Evolutionary conservation across 257 asterid genomes (phyloP).

Genomic region (Solanum chaucha): DNA sequence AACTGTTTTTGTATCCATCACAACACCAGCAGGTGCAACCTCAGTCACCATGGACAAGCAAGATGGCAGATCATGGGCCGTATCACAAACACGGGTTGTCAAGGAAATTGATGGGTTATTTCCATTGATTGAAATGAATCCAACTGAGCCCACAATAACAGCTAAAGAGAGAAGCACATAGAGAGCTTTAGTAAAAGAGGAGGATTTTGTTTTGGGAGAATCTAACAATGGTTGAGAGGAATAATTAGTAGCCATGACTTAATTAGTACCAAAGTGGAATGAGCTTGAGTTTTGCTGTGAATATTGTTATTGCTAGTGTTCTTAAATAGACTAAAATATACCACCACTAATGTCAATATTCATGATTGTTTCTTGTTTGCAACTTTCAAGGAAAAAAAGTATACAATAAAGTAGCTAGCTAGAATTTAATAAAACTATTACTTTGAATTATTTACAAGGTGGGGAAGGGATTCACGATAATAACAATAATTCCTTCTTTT

Average conservation of each 20-base stretch:
- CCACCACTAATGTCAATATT: neutral
- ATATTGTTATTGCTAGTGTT: neutral
- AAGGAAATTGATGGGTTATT: neutral
- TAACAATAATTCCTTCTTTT: neutral
- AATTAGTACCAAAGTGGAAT: neutral
- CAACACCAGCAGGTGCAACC: neutral
- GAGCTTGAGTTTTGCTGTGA: neutral
- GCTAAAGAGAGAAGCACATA: neutral
- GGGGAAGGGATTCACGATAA: neutral
- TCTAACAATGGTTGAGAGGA: neutral
- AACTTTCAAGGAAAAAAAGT: neutral
- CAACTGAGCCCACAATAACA: neutral
- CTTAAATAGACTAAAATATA: neutral
- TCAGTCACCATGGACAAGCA: slow-evolving; percentile 4
- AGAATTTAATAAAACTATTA: neutral
- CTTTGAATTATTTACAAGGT: neutral
- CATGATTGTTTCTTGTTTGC: neutral
- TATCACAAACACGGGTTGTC: neutral
- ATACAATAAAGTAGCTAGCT: neutral
- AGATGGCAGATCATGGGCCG: slow-evolving; percentile 7
- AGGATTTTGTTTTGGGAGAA: neutral
- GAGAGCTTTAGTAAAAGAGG: neutral
- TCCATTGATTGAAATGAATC: neutral
- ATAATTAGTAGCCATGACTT: neutral
- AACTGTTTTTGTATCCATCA: neutral